Conservation (phyloP, 176 grass and related monocot species). For the Aegilops bicornis region DNA sequence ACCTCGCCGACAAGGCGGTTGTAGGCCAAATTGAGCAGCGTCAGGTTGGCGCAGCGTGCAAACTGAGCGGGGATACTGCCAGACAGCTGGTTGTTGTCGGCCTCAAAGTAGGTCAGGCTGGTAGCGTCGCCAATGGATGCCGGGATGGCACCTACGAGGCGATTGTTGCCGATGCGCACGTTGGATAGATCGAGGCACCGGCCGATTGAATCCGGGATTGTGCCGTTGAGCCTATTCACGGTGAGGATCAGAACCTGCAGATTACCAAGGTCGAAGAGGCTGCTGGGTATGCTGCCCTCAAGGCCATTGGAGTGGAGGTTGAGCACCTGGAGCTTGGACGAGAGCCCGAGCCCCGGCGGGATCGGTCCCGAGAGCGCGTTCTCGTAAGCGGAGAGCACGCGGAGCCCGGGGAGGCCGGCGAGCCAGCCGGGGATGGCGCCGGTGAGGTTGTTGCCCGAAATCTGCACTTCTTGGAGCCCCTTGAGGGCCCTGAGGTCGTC, state of each 20-base stretch:
- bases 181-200: constrained; percentile 74
- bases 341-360: constrained; percentile 51
- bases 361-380: constrained; percentile 66
- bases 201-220: constrained; percentile 55
- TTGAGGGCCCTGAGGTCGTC: constrained; percentile 38
- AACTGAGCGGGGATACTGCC: constrained; percentile 70
- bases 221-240: constrained; percentile 73
- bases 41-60: constrained; percentile 73
- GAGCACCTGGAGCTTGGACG: constrained; percentile 61
- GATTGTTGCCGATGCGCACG: constrained; percentile 78
- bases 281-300: constrained; percentile 62
- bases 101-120: constrained; percentile 94
- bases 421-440: constrained; percentile 64
- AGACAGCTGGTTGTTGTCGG: constrained; percentile 66
- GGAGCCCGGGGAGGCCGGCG: constrained; percentile 48
- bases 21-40: constrained; percentile 76
- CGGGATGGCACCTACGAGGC: constrained; percentile 61
- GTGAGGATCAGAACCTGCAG: constrained; percentile 83
- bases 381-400: constrained; percentile 83
- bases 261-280: constrained; percentile 63
- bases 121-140: constrained; percentile 57
- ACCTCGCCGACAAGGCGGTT: constrained; percentile 67
- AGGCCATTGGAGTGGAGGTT: constrained; percentile 95
- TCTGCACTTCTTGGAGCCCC: constrained; percentile 59
- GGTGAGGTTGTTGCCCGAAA: constrained; percentile 82